These are phyloP conservation scores for Metschnikowia lachancei DNA, from an alignment of 805 yeast genomes.

Conservation along the genomic window DNA sequence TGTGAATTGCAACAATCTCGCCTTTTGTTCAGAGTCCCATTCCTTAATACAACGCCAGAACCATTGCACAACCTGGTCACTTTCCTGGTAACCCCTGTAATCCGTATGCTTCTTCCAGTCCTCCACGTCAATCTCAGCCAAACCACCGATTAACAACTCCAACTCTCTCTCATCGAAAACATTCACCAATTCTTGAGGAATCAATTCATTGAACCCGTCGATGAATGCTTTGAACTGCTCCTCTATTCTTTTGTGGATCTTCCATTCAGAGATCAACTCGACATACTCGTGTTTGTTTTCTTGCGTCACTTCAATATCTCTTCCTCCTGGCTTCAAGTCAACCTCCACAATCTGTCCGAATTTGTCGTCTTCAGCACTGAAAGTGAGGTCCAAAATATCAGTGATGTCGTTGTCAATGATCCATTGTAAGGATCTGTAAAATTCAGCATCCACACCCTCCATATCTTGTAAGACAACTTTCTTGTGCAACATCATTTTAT, in stretches of 20 bases:
- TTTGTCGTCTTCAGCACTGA: slow-evolving; percentile 86
- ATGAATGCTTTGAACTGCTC: slow-evolving; percentile 95
- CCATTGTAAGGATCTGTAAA: slow-evolving; percentile 93
- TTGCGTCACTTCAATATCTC: slow-evolving; percentile 86
- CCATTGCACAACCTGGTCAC: slow-evolving; percentile 97
- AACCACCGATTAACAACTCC: slow-evolving; percentile 95
- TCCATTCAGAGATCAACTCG: slow-evolving; percentile 94
- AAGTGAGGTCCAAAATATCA: slow-evolving; percentile 75
- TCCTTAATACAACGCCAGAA: slow-evolving; percentile 92
- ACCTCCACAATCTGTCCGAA: slow-evolving; percentile 90
- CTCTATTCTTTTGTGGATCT: slow-evolving; percentile 86
- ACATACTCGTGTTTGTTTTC: slow-evolving; percentile 89
- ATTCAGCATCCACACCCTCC: slow-evolving; percentile 99
- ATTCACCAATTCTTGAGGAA: slow-evolving; percentile 93
- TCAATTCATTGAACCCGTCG: slow-evolving; percentile 95
- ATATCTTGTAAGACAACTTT: slow-evolving; percentile 93
- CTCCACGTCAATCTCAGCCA: slow-evolving; percentile 95
- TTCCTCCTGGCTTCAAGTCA: slow-evolving; percentile 87
- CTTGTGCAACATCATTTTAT: slow-evolving; percentile 94
- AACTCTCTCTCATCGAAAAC: slow-evolving; percentile 98
- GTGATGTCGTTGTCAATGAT: slow-evolving; percentile 92
- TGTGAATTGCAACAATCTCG: slow-evolving; percentile 91
- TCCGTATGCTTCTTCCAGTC: slow-evolving; percentile 99
- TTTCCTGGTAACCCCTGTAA: slow-evolving; percentile 95
- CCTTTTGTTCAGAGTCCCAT: slow-evolving; percentile 97